Evolutionary conservation across 768 basidiomycete genomes (phyloP).

Genomic region (Hortiboletus flavorubellus): DNA sequence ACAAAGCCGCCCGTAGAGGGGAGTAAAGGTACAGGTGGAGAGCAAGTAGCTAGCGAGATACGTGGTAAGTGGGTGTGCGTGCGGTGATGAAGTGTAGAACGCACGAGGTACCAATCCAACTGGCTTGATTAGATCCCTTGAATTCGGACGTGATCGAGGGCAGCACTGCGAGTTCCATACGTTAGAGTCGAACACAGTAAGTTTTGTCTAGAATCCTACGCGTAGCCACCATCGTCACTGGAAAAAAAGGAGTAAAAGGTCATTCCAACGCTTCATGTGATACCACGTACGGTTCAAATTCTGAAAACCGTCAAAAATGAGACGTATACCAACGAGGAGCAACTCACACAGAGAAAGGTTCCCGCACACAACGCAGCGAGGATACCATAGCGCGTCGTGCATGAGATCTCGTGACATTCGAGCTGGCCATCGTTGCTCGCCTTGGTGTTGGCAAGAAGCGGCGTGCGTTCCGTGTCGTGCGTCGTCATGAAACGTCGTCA

Average conservation of each 20-base stretch:
- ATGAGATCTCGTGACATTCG: conserved; percentile 61
- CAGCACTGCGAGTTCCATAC: not conserved
- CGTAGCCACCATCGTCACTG: conserved; percentile 27
- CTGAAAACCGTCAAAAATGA: not conserved
- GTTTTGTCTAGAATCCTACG: not conserved
- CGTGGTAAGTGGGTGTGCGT: not conserved
- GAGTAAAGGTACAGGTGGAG: conserved; percentile 18
- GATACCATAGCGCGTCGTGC: conserved; percentile 51
- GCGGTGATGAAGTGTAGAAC: not conserved
- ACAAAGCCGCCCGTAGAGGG: conserved; percentile 18
- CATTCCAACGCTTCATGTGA: not conserved
- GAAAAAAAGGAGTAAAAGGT: not conserved
- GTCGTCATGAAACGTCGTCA: not conserved
- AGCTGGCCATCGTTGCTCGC: not conserved
- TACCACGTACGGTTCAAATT: conserved; percentile 1
- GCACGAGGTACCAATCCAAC: conserved; percentile 27
- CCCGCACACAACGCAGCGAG: conserved; percentile 66
- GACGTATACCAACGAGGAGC: not conserved
- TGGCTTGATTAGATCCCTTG: conserved; percentile 27
- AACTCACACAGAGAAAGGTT: conserved; percentile 61
- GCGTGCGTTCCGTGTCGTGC: conserved; percentile 23
- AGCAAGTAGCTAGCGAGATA: conserved; percentile 5
- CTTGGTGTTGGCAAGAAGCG: conserved; percentile 19
- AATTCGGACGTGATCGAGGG: conserved; percentile 24
- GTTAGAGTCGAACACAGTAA: not conserved